Base-by-base conservation (phyloP, 495 filamentous ascomycete genomes). In the Hypoxylon subgilvum region DNA sequence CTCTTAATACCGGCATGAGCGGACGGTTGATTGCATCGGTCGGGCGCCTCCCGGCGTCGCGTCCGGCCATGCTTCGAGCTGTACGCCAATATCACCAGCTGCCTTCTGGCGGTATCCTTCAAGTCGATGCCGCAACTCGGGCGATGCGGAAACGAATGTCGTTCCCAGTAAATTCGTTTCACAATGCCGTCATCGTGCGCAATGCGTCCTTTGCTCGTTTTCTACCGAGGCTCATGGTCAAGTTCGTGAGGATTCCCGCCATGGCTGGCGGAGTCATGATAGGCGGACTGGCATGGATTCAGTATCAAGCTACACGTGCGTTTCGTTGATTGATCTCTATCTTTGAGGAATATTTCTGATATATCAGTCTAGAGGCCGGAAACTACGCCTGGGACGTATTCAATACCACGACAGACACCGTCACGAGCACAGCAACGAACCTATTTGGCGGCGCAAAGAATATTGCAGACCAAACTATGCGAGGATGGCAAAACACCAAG, bases 291-390 rank as follows among this genome's bases (percentile, higher is more conserved):
- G 90, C 90, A 34, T 99, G 96, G 80, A 66, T 99, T 25, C 94
- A 99, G 71, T 97, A 97, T 71, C 95, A 97, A 75, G 93, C 94
- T 57, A 86, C 87, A 43, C 89, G 90, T 95, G 82, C 68, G 90
- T 67, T 18, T 4, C 6, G 22, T 14, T 32, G 23, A 27, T 6
- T 4, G 13, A 35, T 18, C 16, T 3, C 14, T 19, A 8, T 25
- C 31, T 17, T 1, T 79, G 32, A 10, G 49, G 9, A 34, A 27
- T 13, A 6, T 35, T 35, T 76, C 52, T 44, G 14, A 49, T 14
- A 23, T 21, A 39, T n/a, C 5, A 46, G 16, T 58, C 42, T 67
- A 90, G 90, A 95, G 82, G 91, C 92, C 18, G 91, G 91, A 47
- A 95, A 85, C 57, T 99, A 92, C 71, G 91, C 88, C 32, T 81